A percentile compares a stretch with the other conserved stretches of the same genome.
Conservation (phyloP, 306 rosid genomes). For the Comarum palustre region DNA sequence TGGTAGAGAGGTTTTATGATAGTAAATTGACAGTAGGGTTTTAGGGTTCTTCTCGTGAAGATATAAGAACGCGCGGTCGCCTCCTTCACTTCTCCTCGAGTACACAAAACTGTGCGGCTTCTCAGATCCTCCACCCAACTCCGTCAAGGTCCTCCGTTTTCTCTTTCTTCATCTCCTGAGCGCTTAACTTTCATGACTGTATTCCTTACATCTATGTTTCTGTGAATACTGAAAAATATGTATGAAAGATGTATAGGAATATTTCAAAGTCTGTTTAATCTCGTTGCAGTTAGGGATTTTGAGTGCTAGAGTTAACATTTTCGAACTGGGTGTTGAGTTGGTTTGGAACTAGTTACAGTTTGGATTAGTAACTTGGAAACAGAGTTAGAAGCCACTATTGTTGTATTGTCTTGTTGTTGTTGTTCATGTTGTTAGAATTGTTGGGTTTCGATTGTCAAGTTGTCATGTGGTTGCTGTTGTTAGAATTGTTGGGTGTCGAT, state of each 20-base stretch:
- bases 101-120: background rate
- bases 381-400: background rate
- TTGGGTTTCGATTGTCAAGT: background rate
- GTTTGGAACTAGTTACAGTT: background rate
- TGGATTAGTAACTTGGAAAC: background rate
- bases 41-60: background rate
- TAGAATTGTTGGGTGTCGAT: too few relatives aligned
- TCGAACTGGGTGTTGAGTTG: background rate
- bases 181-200: background rate
- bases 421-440: background rate
- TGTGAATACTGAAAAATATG: background rate
- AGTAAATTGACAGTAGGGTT: background rate
- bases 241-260: background rate
- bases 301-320: background rate
- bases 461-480: too few relatives aligned
- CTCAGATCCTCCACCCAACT: background rate
- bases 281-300: background rate
- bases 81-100: background rate
- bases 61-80: constrained; percentile 1
- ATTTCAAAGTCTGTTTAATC: background rate
- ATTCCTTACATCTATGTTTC: background rate
- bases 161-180: background rate
- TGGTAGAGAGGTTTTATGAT: background rate
- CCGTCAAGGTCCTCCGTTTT: background rate
- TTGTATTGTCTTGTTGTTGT: background rate